Conservation (phyloP, 2,329 filamentous ascomycete species). For the Hymenoscyphus fructigenus region DNA sequence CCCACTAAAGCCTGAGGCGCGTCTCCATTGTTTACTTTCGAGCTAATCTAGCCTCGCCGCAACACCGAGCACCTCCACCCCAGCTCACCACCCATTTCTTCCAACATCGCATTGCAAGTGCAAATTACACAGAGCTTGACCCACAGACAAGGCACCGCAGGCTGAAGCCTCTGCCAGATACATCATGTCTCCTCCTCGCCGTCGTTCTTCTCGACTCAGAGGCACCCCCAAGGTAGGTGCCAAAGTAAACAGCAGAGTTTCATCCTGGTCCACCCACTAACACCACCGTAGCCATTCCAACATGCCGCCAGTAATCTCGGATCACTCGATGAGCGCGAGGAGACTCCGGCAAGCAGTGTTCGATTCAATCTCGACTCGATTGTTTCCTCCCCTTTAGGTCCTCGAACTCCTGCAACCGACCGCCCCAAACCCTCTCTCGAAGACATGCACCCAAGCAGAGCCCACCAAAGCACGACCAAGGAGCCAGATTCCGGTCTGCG, state of each 20-base stretch:
- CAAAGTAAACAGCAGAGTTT: conserved; percentile 22
- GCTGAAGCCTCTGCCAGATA: conserved; percentile 3
- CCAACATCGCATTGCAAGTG: conserved; percentile 2
- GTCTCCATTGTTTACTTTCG: conserved; percentile 1
- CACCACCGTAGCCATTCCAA: neutral
- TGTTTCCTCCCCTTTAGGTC: conserved; percentile 29
- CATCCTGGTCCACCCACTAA: conserved; percentile 17
- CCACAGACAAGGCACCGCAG: neutral
- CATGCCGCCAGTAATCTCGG: conserved; percentile 27
- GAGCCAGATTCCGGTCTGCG: conserved; percentile 76
- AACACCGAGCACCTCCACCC: neutral
- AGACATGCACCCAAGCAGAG: conserved; percentile 91
- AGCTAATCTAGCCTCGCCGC: neutral
- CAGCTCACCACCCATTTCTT: neutral
- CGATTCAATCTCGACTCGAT: conserved; percentile 27
- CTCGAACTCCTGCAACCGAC: conserved; percentile 60
- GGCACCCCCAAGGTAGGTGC: conserved; percentile 26
- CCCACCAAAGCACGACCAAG: conserved; percentile 71
- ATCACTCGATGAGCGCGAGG: conserved; percentile 35
- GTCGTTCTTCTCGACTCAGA: conserved; percentile 36
- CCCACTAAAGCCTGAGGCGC: neutral
- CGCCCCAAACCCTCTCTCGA: conserved; percentile 68
- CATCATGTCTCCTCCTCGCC: conserved; percentile 32
- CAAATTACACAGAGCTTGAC: conserved; percentile 4
- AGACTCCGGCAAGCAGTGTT: conserved; percentile 23